phyloP scores from a whole-genome alignment of 331 rosid species.

The Stylosanthes scabra region DNA sequence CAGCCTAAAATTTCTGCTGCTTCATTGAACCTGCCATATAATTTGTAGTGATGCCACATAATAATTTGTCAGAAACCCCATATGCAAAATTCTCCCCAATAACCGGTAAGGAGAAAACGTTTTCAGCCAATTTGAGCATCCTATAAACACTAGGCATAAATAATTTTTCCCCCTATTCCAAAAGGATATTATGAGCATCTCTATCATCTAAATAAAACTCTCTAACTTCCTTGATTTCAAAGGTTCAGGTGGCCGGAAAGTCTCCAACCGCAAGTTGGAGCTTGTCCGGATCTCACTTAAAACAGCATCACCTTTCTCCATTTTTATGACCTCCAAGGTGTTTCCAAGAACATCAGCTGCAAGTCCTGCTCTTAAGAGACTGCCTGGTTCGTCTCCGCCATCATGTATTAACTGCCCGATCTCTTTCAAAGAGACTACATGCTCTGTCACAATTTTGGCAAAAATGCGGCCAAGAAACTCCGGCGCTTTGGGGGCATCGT shows the following conservation, averaged over 20 bases:
- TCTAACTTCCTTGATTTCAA: constrained; percentile 65
- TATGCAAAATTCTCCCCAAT: constrained; percentile 40
- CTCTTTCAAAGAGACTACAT: constrained; percentile 59
- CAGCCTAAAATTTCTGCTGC: constrained; percentile 41
- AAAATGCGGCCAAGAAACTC: constrained; percentile 76
- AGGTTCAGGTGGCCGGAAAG: constrained; percentile 68
- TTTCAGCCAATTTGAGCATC: constrained; percentile 43
- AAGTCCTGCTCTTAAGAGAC: constrained; percentile 65
- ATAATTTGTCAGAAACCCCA: constrained; percentile 45
- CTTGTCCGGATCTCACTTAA: constrained; percentile 49
- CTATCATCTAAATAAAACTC: constrained; percentile 67
- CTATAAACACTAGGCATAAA: constrained; percentile 43
- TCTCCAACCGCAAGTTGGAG: constrained; percentile 64
- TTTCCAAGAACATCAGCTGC: constrained; percentile 84
- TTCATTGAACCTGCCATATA: constrained; percentile 58
- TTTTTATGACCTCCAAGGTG: constrained; percentile 63
- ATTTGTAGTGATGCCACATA: constrained; percentile 46
- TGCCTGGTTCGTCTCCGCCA: constrained; percentile 84
- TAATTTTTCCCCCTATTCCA: constrained; percentile 25
- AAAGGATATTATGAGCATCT: constrained; percentile 67
- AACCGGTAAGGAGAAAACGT: constrained; percentile 39
- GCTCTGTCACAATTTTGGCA: constrained; percentile 58
- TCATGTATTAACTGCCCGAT: constrained; percentile 60
- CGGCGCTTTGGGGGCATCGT: constrained; percentile 88
- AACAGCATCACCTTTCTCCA: constrained; percentile 64